Percentiles rank a stretch among this genome's conserved stretches.
These are phyloP conservation scores for Lichenothelia convexa DNA, from an alignment of 495 filamentous ascomycete genomes.

Conservation along the genomic window DNA sequence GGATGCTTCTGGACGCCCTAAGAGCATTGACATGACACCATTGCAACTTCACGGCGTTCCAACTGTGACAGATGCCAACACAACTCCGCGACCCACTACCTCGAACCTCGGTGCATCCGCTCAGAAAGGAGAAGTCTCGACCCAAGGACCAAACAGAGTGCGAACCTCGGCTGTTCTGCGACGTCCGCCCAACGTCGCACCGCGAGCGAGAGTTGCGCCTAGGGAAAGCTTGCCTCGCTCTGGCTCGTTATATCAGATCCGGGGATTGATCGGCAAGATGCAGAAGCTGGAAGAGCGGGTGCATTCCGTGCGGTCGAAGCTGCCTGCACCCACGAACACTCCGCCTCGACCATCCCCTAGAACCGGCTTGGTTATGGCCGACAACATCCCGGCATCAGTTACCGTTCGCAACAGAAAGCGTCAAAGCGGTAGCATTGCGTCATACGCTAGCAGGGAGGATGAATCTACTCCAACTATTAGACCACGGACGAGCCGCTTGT, in stretches of 20 bases:
- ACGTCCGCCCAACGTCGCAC: constrained; percentile 18
- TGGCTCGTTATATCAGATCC: constrained; percentile 79
- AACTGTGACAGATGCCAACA: constrained; percentile 21
- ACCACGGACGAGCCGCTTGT: constrained; percentile 6
- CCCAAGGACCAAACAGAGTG: constrained; percentile 18
- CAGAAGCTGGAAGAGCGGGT: constrained; percentile 83
- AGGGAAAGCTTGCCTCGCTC: constrained; percentile 44
- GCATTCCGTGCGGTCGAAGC: constrained; percentile 79
- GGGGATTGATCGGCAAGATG: constrained; percentile 88
- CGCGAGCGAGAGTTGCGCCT: constrained; percentile 23
- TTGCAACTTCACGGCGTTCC: constrained; percentile 17
- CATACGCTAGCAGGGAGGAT: constrained; percentile 25
- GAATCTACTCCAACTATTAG: background rate
- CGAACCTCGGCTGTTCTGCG: constrained; percentile 20
- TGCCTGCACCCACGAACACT: constrained; percentile 60
- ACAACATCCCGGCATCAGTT: constrained; percentile 50
- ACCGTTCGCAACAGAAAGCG: constrained; percentile 62
- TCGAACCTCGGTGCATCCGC: constrained; percentile 12
- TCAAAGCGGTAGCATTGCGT: constrained; percentile 38
- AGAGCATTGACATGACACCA: constrained; percentile 17
- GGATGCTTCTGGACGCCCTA: constrained; percentile 16
- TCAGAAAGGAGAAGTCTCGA: constrained; percentile 27
- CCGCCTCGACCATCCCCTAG: constrained; percentile 70
- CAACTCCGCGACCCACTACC: constrained; percentile 26
- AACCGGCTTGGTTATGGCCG: constrained; percentile 28